Evolutionary conservation across 1,284 basidiomycete genomes (phyloP), one percentile per base, ranked within the genome.

Genomic region (Papiliotrema nemorosa): DNA sequence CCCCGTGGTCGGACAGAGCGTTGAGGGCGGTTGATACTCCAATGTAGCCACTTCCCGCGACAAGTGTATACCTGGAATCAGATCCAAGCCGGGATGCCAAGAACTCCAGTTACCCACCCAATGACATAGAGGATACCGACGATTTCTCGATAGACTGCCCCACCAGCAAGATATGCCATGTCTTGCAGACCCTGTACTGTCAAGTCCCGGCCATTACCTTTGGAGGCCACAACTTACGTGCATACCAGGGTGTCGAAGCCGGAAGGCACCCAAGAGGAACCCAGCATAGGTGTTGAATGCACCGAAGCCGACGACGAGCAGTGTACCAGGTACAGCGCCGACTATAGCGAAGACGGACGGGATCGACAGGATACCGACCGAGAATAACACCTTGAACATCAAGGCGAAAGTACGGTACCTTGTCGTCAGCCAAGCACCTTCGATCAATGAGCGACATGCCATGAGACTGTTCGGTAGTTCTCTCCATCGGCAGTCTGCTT

Each of bases 11-110:
- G 2, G 46, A 47, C 22, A 77, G 56, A 27, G 76, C 69, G 64
- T 77, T 76, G 42, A 77, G 59, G 0, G 73, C 69, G 38, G 70
- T 70, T 5, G 70, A 62, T 26, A 74, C 50, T 14, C 64, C 60
- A 31, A 75, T 49, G 48, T 58, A 57, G 5, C 63, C 60, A 27
- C 59, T 63, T 10, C 62, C 67, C 25, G 62, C 63, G 21, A 62
- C 41, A 24, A 43, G 31, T 5, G 41, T 43, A 26, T 43, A 43
- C 13, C 41, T 43, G 41, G 27, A 29, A 12, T 43, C 41, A 43
- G 27, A n/a, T n/a, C n/a, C n/a, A n/a, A n/a, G n/a, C n/a, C n/a
- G n/a, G n/a, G n/a, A n/a, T n/a, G n/a, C n/a, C n/a, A n/a, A n/a
- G n/a, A n/a, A n/a, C n/a, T n/a, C n/a, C n/a, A n/a, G n/a, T n/a